phyloP scores from a whole-genome alignment of 2,329 filamentous ascomycete species.

The Venturia nashicola region DNA sequence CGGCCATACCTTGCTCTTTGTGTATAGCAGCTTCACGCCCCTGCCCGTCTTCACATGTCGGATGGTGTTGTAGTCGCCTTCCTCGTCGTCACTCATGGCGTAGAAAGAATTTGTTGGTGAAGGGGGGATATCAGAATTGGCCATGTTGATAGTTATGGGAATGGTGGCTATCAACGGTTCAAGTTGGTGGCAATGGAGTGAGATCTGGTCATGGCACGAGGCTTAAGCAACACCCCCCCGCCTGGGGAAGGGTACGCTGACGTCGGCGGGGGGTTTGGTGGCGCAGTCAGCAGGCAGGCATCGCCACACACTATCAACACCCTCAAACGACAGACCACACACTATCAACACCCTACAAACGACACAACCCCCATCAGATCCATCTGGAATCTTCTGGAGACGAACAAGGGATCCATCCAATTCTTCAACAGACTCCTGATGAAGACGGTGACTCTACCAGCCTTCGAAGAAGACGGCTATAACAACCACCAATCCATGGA shows the following conservation, averaged over 20 bases:
- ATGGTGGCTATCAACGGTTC: too few species aligned
- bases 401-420: too few species aligned
- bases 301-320: background rate
- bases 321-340: too few species aligned
- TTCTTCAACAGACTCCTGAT: too few species aligned
- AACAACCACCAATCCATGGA: too few species aligned
- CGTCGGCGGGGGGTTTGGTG: background rate
- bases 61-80: conserved; percentile 90
- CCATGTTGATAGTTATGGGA: background rate
- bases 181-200: background rate
- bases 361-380: too few species aligned
- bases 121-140: conserved; percentile 24
- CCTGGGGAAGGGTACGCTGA: background rate
- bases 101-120: conserved; percentile 86
- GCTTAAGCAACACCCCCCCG: background rate
- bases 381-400: too few species aligned
- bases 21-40: conserved; percentile 87
- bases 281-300: background rate
- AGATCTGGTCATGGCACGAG: background rate
- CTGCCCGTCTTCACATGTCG: conserved; percentile 63
- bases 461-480: too few species aligned
- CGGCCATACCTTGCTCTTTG: conserved; percentile 74
- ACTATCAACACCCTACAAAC: background rate
- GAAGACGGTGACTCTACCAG: too few species aligned
- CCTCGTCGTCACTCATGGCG: conserved; percentile 91